Conservation (phyloP, 371 early-diverging fungal species). For the Rhizomucor miehei region DNA sequence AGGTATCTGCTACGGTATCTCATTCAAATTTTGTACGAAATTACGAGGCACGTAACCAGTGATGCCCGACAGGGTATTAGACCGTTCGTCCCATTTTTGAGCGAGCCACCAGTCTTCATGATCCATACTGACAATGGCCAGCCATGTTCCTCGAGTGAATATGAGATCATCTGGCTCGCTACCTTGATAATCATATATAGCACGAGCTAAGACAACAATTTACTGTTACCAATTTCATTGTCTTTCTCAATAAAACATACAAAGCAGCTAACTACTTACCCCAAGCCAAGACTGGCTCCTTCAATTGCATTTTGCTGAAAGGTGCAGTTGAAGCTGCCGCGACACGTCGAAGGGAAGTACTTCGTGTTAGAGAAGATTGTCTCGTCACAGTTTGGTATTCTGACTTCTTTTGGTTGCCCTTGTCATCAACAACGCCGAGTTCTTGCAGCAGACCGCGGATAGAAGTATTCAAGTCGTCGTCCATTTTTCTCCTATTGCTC, state of each 20-base stretch:
- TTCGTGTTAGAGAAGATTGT: not conserved
- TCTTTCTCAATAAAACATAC: too few species aligned
- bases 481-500: slow-evolving; percentile 3
- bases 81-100: slow-evolving; percentile 47
- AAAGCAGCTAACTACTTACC: too few species aligned
- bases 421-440: slow-evolving; percentile 17
- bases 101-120: slow-evolving; percentile 80
- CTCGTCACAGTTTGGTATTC: not conserved
- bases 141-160: slow-evolving; percentile 69
- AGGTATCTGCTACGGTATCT: not conserved
- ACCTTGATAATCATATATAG: slow-evolving; percentile 80
- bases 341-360: not conserved
- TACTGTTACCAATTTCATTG: too few species aligned
- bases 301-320: not conserved
- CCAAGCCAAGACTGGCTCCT: not conserved
- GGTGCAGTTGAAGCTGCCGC: not conserved
- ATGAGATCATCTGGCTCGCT: slow-evolving; percentile 77
- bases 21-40: slow-evolving; percentile 14
- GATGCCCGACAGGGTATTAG: slow-evolving; percentile 18
- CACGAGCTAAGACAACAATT: slow-evolving; percentile 80
- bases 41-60: slow-evolving; percentile 33
- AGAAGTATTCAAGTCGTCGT: slow-evolving; percentile 16
- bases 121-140: slow-evolving; percentile 67
- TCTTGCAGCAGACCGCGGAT: slow-evolving; percentile 21
- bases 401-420: slow-evolving; percentile 4